Evolutionary conservation across 106 monocot species (phyloP).

Genomic region (Phalaenopsis equestris): DNA sequence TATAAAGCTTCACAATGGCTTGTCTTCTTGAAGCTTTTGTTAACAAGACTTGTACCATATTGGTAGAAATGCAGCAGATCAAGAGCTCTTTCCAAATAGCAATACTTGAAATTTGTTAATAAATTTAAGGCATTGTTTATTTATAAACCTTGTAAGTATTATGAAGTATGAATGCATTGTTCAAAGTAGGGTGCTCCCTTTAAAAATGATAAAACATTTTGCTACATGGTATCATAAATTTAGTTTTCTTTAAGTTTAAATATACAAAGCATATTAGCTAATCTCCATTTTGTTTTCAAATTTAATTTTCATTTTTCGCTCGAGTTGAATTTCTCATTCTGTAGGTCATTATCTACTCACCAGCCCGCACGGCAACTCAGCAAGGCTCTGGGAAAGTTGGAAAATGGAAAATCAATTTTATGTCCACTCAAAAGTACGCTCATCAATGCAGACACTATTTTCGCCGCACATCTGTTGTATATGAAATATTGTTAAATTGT

Average conservation of each 20-base stretch:
- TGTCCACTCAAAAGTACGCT: slow-evolving; percentile 93
- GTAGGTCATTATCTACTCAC: slow-evolving; percentile 87
- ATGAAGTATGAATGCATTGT: too few species aligned
- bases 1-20: too few species aligned
- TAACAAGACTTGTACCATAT: too few species aligned
- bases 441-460: neutral
- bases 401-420: slow-evolving; percentile 92
- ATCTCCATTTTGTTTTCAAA: neutral
- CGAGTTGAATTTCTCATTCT: neutral
- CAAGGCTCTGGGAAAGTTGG: slow-evolving; percentile 96
- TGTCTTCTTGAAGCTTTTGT: too few species aligned
- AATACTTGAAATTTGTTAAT: too few species aligned
- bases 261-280: neutral
- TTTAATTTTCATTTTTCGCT: neutral
- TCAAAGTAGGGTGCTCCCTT: neutral
- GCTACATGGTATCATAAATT: neutral
- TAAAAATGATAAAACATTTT: neutral
- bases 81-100: too few species aligned
- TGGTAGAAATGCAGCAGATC: too few species aligned
- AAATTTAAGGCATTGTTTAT: too few species aligned
- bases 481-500: neutral
- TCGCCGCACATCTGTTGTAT: neutral
- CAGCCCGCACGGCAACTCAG: slow-evolving; percentile 79
- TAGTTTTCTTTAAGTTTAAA: neutral
- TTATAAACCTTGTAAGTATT: too few species aligned